Conservation (phyloP, 2,329 filamentous ascomycete species). For the Onygenales sp. region DNA sequence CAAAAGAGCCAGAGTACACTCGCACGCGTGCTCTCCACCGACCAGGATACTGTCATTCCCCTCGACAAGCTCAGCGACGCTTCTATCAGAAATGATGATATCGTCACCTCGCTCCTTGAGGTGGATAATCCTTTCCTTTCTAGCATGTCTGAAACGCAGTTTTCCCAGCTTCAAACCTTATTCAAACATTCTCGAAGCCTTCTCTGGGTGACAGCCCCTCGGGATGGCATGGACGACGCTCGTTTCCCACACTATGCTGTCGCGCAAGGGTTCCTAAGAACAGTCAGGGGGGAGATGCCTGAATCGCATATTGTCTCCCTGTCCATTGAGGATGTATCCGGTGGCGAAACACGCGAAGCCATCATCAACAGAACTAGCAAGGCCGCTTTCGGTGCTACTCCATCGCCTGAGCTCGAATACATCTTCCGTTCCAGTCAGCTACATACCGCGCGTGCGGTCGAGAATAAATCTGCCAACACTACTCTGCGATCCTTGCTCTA, state of each 20-base stretch:
- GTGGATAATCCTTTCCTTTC: constrained; percentile 10
- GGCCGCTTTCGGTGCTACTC: constrained; percentile 1
- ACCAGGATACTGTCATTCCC: constrained; percentile 1
- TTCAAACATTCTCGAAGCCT: constrained; percentile 16
- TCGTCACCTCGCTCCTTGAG: constrained; percentile 12
- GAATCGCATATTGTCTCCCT: constrained; percentile 1
- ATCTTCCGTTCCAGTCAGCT: constrained; percentile 7
- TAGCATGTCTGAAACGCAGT: constrained; percentile 13
- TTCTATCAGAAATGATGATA: constrained; percentile 4
- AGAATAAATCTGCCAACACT: constrained; percentile 5
- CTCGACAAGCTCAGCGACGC: background rate
- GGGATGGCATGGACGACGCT: background rate
- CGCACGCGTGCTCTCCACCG: background rate
- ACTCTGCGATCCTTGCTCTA: constrained; percentile 1
- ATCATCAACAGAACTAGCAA: constrained; percentile 1
- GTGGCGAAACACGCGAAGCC: background rate
- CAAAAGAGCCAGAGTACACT: constrained; percentile 1
- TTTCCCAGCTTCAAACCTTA: constrained; percentile 16
- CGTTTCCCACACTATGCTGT: constrained; percentile 3
- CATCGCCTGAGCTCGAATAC: constrained; percentile 8
- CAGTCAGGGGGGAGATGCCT: constrained; percentile 8
- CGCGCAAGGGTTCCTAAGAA: constrained; percentile 8
- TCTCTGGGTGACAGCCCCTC: constrained; percentile 23
- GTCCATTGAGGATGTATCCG: background rate
- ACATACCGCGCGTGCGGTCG: constrained; percentile 6